Percentiles rank a stretch among this genome's conserved stretches.
phyloP scores from a whole-genome alignment of 116 monocot genomes.

The Zostera marina region DNA sequence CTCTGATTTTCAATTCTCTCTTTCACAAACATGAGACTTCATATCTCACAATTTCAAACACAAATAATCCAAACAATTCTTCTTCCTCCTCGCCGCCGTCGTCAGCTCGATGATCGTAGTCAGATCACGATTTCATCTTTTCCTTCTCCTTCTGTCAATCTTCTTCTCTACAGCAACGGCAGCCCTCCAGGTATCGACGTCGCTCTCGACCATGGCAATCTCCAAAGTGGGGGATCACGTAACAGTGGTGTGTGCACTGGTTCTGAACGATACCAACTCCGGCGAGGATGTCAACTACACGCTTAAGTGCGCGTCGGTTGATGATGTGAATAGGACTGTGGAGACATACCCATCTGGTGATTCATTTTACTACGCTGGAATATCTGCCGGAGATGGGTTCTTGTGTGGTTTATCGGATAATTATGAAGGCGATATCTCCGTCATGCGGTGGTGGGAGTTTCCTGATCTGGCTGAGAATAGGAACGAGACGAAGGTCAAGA shows the following conservation, averaged over 20 bases:
- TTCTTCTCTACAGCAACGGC: not conserved
- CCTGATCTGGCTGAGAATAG: not conserved
- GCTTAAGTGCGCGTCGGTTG: conserved; percentile 39
- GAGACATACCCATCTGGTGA: conserved; percentile 27
- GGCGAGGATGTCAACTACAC: conserved; percentile 4
- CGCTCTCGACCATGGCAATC: conserved; percentile 37
- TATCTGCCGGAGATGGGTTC: conserved; percentile 71
- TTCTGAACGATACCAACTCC: conserved; percentile 2
- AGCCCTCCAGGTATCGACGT: conserved; percentile 1
- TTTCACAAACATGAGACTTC: too few species aligned
- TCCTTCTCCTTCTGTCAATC: not conserved
- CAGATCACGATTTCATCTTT: not conserved
- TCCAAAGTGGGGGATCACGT: conserved; percentile 19
- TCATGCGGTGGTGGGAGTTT: conserved; percentile 5
- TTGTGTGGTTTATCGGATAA: conserved; percentile 43
- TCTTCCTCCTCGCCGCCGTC: too few species aligned
- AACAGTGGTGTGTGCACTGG: conserved; percentile 57
- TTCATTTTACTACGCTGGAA: conserved; percentile 23
- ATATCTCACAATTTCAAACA: too few species aligned
- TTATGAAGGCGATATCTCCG: not conserved
- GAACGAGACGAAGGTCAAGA: conserved; percentile 6
- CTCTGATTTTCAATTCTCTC: too few species aligned
- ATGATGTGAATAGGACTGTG: not conserved
- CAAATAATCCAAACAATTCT: too few species aligned
- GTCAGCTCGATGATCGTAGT: too few species aligned